Percentiles rank a stretch among this genome's conserved stretches.
Conservation (phyloP, 2,329 filamentous ascomycete genomes). For the Ophiocordyceps polyrhachis-furcata region DNA sequence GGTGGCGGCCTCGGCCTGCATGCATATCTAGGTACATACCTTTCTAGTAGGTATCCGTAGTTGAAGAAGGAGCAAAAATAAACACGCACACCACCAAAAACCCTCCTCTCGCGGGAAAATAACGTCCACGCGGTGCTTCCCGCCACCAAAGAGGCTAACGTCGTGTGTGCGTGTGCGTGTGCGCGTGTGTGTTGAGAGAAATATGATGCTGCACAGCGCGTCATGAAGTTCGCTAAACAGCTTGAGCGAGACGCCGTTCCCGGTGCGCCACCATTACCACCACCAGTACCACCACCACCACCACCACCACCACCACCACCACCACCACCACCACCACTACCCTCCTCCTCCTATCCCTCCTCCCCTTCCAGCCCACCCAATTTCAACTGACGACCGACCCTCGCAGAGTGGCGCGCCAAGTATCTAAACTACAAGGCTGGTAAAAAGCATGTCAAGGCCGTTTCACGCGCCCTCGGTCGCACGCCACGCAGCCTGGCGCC, state of each 20-base stretch:
- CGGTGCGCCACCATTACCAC: conserved; percentile 23
- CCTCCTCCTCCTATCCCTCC: conserved; percentile 1
- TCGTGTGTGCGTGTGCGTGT: too few species aligned
- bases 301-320: background rate
- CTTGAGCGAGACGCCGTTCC: conserved; percentile 42
- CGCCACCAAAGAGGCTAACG: too few species aligned
- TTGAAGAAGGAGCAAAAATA: too few species aligned
- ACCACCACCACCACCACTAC: background rate
- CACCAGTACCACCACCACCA: background rate
- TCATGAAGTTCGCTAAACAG: conserved; percentile 7
- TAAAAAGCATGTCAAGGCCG: conserved; percentile 83
- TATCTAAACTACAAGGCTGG: conserved; percentile 92
- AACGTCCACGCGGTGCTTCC: too few species aligned
- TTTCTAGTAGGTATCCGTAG: too few species aligned
- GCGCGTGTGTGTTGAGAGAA: too few species aligned
- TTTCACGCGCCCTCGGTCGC: conserved; percentile 51
- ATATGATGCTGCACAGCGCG: background rate
- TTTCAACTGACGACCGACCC: background rate
- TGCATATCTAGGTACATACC: too few species aligned
- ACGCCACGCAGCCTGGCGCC: conserved; percentile 28
- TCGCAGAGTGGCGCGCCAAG: conserved; percentile 69
- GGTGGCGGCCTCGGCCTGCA: too few species aligned
- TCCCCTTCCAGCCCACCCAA: background rate
- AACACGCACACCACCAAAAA: too few species aligned
- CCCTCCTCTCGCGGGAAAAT: too few species aligned